These are phyloP conservation scores for Plasmodium berghei DNA, from an alignment of 169 alveolate genomes.

Conservation along the genomic window DNA sequence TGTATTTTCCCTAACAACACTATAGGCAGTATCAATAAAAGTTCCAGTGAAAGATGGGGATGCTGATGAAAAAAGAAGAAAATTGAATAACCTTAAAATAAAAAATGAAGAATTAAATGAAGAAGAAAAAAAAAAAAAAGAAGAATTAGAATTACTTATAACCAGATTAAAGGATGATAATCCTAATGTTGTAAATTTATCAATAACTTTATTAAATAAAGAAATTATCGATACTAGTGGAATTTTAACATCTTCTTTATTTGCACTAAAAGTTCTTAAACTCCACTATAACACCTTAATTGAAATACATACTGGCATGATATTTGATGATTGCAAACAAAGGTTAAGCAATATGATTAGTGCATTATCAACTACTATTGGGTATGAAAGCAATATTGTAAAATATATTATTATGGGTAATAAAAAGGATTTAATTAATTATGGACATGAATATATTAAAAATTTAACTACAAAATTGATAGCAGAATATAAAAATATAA, in stretches of 20 bases:
- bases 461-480: slow-evolving; percentile 50
- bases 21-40: slow-evolving; percentile 66
- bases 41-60: slow-evolving; percentile 54
- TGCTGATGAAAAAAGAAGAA: slow-evolving; percentile 51
- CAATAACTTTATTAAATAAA: slow-evolving; percentile 43
- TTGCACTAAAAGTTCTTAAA: slow-evolving; percentile 59
- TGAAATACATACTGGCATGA: slow-evolving; percentile 51
- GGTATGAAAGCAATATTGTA: slow-evolving; percentile 69
- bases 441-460: slow-evolving; percentile 73
- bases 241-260: slow-evolving; percentile 45
- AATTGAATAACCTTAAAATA: slow-evolving; percentile 13
- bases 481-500: slow-evolving; percentile 37
- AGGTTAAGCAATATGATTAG: slow-evolving; percentile 73
- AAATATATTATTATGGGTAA: slow-evolving; percentile 59
- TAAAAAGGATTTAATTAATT: slow-evolving; percentile 48
- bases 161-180: slow-evolving; percentile 45
- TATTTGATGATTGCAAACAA: slow-evolving; percentile 66
- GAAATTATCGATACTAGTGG: slow-evolving; percentile 75
- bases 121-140: slow-evolving; percentile 74
- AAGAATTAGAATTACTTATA: slow-evolving; percentile 62
- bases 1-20: background rate
- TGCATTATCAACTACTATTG: slow-evolving; percentile 74
- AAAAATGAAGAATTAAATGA: slow-evolving; percentile 68
- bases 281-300: slow-evolving; percentile 39
- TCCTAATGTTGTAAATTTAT: slow-evolving; percentile 43